These are phyloP conservation scores for Piloderma croceum DNA, from an alignment of 768 basidiomycete species.

Conservation along the genomic window DNA sequence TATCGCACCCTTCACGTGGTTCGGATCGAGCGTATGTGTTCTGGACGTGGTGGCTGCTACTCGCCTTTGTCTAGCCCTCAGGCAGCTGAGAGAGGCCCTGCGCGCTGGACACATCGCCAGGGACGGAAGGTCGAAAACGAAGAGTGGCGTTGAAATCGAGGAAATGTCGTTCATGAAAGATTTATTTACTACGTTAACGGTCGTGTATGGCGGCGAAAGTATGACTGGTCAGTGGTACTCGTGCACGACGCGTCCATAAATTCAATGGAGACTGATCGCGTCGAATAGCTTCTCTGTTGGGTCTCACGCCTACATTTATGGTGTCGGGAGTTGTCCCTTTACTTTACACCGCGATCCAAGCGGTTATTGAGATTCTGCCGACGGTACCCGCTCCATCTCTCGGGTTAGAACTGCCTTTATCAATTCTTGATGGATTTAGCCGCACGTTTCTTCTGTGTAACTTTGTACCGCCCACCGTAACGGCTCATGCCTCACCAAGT, in stretches of 20 bases:
- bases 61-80: slow-evolving; percentile 62
- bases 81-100: slow-evolving; percentile 56
- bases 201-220: slow-evolving; percentile 79
- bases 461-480: slow-evolving; percentile 67
- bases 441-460: slow-evolving; percentile 76
- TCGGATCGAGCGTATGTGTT: slow-evolving; percentile 52
- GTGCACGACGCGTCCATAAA: too few species aligned
- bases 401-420: slow-evolving; percentile 62
- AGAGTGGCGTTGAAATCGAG: slow-evolving; percentile 36
- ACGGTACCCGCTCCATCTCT: slow-evolving; percentile 45
- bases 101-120: slow-evolving; percentile 39
- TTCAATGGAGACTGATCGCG: too few species aligned
- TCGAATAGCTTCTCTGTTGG: slow-evolving; percentile 52
- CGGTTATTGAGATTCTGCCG: slow-evolving; percentile 57
- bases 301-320: slow-evolving; percentile 74
- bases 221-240: slow-evolving; percentile 47
- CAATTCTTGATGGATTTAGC: slow-evolving; percentile 72
- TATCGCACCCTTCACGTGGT: slow-evolving; percentile 62
- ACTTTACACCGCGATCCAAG: slow-evolving; percentile 58
- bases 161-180: slow-evolving; percentile 54
- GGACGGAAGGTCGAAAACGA: slow-evolving; percentile 21
- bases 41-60: slow-evolving; percentile 65
- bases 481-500: slow-evolving; percentile 40
- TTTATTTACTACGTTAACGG: slow-evolving; percentile 49
- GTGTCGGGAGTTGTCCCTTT: slow-evolving; percentile 59